phyloP scores from a whole-genome alignment of 352 stramenopile species.

The Pythium dissimile region DNA sequence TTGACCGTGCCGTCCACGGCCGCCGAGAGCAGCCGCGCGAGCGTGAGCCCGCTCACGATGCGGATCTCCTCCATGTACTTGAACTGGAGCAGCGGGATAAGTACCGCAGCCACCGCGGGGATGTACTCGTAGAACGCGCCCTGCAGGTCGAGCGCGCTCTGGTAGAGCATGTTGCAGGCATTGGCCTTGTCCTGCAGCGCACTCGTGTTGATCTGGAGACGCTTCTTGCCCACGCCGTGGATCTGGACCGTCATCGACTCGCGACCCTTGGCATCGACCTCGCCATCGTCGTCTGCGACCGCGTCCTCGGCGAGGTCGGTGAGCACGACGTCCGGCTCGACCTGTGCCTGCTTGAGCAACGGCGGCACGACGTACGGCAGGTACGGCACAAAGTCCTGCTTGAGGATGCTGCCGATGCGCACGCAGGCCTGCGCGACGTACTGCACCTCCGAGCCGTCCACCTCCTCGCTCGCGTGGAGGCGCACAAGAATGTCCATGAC shows the following conservation, averaged over 20 bases:
- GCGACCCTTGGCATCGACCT: conserved; percentile 55
- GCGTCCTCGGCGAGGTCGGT: conserved; percentile 54
- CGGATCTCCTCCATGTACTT: conserved; percentile 86
- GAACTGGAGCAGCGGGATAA: conserved; percentile 77
- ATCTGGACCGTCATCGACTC: conserved; percentile 78
- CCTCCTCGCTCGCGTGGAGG: conserved; percentile 64
- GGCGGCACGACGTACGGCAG: conserved; percentile 77
- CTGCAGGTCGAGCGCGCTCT: conserved; percentile 78
- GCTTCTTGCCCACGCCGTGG: conserved; percentile 75
- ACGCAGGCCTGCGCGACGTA: conserved; percentile 87
- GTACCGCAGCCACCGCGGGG: conserved; percentile 62
- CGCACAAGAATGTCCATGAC: conserved; percentile 86
- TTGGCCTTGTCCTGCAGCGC: conserved; percentile 85
- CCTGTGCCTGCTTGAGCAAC: conserved; percentile 79
- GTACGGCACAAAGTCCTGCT: conserved; percentile 86
- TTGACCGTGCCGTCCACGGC: conserved; percentile 71
- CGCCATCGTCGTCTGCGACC: conserved; percentile 45
- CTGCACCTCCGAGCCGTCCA: conserved; percentile 75
- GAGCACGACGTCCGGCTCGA: conserved; percentile 79
- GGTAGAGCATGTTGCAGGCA: conserved; percentile 88
- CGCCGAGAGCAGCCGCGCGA: conserved; percentile 67
- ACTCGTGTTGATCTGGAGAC: conserved; percentile 84
- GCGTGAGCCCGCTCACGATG: conserved; percentile 72
- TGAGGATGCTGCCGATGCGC: conserved; percentile 83
- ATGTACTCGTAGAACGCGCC: conserved; percentile 84